Evolutionary conservation across 2,329 filamentous ascomycete species (phyloP).

Genomic region (Fusarium penzigii): DNA sequence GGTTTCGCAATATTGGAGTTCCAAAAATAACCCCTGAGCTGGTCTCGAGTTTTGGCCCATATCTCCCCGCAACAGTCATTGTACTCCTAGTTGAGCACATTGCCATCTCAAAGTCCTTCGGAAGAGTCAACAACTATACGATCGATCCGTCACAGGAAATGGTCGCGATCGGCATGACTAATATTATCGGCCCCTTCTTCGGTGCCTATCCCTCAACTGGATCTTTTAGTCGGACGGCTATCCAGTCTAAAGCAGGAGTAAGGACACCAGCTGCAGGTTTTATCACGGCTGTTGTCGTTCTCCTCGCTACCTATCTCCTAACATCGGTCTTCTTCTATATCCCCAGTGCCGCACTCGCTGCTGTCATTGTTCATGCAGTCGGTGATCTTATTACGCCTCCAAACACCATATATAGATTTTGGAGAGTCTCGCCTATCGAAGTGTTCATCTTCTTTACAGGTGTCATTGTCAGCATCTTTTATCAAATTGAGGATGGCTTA

Average conservation of each 20-base stretch:
- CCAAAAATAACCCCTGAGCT: constrained; percentile 68
- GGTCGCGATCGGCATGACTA: constrained; percentile 89
- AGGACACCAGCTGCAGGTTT: constrained; percentile 88
- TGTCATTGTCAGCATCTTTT: constrained; percentile 87
- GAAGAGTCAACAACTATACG: constrained; percentile 91
- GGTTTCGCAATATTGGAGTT: constrained; percentile 77
- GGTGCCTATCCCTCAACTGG: constrained; percentile 92
- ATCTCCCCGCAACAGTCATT: constrained; percentile 85
- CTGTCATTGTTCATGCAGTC: constrained; percentile 94
- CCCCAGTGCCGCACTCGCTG: constrained; percentile 75
- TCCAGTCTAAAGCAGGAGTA: constrained; percentile 96
- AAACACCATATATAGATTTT: constrained; percentile 92
- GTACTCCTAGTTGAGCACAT: constrained; percentile 98
- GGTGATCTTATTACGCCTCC: constrained; percentile 89
- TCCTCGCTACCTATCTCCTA: constrained; percentile 87
- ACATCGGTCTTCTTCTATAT: constrained; percentile 94
- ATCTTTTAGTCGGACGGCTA: constrained; percentile 93
- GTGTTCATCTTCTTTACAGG: constrained; percentile 91
- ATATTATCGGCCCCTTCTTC: constrained; percentile 87
- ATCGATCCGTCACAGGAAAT: constrained; percentile 96
- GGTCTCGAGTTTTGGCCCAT: constrained; percentile 65
- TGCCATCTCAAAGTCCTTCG: constrained; percentile 95
- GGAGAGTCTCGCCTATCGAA: constrained; percentile 88
- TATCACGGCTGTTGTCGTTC: constrained; percentile 81
- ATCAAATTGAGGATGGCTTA: constrained; percentile 86